A percentile compares a stretch with the other conserved stretches of the same genome.
phyloP scores from a whole-genome alignment of 441 rosid genomes.

The Isatis lusitanica region DNA sequence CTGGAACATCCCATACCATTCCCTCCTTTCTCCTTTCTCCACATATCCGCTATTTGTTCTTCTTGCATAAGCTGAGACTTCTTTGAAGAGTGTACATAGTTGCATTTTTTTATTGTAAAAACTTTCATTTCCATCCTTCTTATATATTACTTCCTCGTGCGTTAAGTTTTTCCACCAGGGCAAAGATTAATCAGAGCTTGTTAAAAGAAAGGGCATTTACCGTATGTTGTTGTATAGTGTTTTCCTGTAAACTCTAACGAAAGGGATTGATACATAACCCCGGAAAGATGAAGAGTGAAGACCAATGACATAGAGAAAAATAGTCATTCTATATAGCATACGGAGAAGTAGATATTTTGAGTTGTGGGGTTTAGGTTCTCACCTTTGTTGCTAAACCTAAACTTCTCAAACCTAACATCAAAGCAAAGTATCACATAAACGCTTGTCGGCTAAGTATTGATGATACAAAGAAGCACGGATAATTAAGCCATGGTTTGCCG shows the following conservation, averaged over 20 bases:
- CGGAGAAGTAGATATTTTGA: too few relatives aligned
- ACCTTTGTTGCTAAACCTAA: neutral
- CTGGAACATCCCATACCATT: neutral
- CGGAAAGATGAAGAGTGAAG: neutral
- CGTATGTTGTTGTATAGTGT: neutral
- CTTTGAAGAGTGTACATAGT: constrained; percentile 30
- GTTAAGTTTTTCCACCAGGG: neutral
- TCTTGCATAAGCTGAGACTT: constrained; percentile 24
- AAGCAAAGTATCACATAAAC: neutral
- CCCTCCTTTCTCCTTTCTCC: neutral
- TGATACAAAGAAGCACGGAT: neutral
- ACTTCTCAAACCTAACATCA: neutral
- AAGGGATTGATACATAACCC: neutral
- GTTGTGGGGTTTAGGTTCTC: neutral
- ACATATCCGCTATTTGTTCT: constrained; percentile 5
- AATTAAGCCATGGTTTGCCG: neutral
- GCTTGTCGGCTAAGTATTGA: neutral
- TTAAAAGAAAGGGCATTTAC: neutral
- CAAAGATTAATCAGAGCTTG: neutral
- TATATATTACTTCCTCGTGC: neutral
- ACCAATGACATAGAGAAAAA: neutral
- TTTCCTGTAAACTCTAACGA: neutral
- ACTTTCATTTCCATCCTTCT: neutral
- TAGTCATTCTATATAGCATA: neutral
- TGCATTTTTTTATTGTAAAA: constrained; percentile 14